Evolutionary conservation across 2,329 filamentous ascomycete genomes (phyloP).

Genomic region (Neopestalotiopsis clavispora): DNA sequence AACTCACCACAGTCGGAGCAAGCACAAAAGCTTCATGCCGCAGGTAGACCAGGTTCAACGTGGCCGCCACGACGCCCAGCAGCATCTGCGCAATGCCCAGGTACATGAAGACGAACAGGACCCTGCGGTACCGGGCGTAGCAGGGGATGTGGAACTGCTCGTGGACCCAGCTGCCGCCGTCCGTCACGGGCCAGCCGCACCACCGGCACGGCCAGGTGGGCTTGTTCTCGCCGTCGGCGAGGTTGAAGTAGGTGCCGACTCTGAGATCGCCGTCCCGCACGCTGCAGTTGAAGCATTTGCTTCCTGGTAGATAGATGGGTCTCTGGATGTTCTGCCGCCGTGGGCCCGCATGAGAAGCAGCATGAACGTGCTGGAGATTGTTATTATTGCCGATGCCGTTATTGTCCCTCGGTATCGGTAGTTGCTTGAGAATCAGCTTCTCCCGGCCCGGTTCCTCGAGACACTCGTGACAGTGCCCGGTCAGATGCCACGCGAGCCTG

Average conservation of each 20-base stretch:
- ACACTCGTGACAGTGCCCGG: constrained; percentile 47
- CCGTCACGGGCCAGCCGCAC: constrained; percentile 46
- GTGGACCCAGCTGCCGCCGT: constrained; percentile 35
- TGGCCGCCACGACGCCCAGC: constrained; percentile 40
- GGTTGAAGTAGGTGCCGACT: constrained; percentile 41
- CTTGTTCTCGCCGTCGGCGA: constrained; percentile 39
- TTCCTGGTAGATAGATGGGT: constrained; percentile 25
- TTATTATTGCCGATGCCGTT: too few relatives aligned
- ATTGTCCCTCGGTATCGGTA: constrained; percentile 28
- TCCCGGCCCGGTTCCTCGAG: constrained; percentile 37
- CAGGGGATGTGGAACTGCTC: constrained; percentile 47
- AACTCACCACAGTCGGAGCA: constrained; percentile 40
- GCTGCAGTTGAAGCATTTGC: constrained; percentile 46
- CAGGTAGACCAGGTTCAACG: constrained; percentile 45
- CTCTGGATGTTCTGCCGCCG: too few relatives aligned
- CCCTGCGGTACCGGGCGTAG: constrained; percentile 42
- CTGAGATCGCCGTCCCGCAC: constrained; percentile 38
- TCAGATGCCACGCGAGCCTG: constrained; percentile 35
- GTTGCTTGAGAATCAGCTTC: constrained; percentile 38
- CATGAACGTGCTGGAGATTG: too few relatives aligned
- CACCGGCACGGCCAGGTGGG: constrained; percentile 46
- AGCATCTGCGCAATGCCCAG: constrained; percentile 44
- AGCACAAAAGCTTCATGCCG: constrained; percentile 28
- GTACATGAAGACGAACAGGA: constrained; percentile 42
- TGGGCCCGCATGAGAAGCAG: too few relatives aligned